Evolutionary conservation across 1,139 yeast genomes (phyloP), one percentile per base, ranked within the genome.

Genomic region (Protomyces inouyei): DNA sequence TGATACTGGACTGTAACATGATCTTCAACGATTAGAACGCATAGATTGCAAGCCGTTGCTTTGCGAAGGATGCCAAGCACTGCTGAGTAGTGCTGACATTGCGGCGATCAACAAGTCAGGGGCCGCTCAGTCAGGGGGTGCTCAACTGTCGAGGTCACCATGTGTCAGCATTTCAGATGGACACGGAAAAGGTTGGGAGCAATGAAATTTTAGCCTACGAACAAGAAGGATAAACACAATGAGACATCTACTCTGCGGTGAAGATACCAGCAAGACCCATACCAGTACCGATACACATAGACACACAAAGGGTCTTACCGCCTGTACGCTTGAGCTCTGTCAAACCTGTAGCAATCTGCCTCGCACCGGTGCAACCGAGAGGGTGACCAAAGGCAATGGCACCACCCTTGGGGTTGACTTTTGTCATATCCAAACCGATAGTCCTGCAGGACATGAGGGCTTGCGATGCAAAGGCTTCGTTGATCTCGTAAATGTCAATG

Each of bases 381-480:
- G 98, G 97, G 76, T 92, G 97, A 54, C 98, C 98, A 69, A 92
- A 76, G 28, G 97, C 97, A 73, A 92, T 91, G 66, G 97, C 97
- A 74, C 97, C 97, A 74, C 98, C 97, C 74, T 87, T 85, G 68
- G 93, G 89, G 79, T 92, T 92, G 71, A 91, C 93, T 76, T 85
- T 89, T 65, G 80, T 82, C 65, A 76, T 68, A 67, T 91, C 92
- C 68, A 92, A 83, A 67, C 86, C 85, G 71, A 84, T 81, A 54
- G 83, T 79, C 69, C 81, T 80, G 64, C 89, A 82, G 66, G 93
- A 86, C 79, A 83, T 92, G 65, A 92, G 77, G 66, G 95, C 90
- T 79, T 92, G 97, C n/a, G 95, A 95, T 23, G 97, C 97, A 77
- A 92, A 97, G 3, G 98, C 97, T 80, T 92, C 98, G 77, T 92